These are phyloP conservation scores for Wickerhamiella musiphila DNA, from an alignment of 805 yeast species.

Conservation along the genomic window DNA sequence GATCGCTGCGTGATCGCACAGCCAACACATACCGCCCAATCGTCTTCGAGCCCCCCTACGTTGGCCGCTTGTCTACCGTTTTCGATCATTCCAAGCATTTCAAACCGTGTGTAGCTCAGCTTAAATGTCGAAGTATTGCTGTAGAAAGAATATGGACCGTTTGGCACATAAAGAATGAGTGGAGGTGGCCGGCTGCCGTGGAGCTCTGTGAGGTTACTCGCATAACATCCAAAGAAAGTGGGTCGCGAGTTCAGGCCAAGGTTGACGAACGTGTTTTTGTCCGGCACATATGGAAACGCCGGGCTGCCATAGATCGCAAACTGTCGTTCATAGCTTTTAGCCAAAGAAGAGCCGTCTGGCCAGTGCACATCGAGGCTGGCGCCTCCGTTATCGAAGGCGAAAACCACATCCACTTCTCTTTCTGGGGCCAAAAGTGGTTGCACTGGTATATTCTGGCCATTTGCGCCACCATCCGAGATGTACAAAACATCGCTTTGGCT, in stretches of 20 bases:
- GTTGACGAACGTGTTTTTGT: constrained; percentile 37
- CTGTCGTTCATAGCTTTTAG: constrained; percentile 39
- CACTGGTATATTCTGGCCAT: constrained; percentile 45
- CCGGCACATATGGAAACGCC: constrained; percentile 71
- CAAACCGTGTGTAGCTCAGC: constrained; percentile 40
- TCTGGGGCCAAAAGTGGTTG: constrained; percentile 42
- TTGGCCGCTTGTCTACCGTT: constrained; percentile 60
- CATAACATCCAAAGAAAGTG: constrained; percentile 70
- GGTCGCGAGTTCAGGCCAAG: constrained; percentile 50
- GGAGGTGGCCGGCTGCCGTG: constrained; percentile 35
- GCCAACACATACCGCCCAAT: constrained; percentile 60
- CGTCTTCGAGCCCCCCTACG: constrained; percentile 47
- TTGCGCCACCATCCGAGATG: constrained; percentile 62
- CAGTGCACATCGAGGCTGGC: constrained; percentile 29
- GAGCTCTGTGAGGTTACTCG: constrained; percentile 40
- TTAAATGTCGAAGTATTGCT: constrained; percentile 63
- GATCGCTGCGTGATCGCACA: constrained; percentile 73
- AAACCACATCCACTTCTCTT: constrained; percentile 42
- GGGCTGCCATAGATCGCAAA: constrained; percentile 39
- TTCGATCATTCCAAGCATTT: constrained; percentile 39
- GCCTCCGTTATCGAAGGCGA: constrained; percentile 57
- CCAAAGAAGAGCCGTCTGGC: constrained; percentile 52
- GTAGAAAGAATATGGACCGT: constrained; percentile 43
- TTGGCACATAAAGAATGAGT: constrained; percentile 58
- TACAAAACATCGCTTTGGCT: constrained; percentile 14